These are phyloP conservation scores for Backusella psychrophila DNA, from an alignment of 192 early-diverging fungal genomes.

Conservation along the genomic window DNA sequence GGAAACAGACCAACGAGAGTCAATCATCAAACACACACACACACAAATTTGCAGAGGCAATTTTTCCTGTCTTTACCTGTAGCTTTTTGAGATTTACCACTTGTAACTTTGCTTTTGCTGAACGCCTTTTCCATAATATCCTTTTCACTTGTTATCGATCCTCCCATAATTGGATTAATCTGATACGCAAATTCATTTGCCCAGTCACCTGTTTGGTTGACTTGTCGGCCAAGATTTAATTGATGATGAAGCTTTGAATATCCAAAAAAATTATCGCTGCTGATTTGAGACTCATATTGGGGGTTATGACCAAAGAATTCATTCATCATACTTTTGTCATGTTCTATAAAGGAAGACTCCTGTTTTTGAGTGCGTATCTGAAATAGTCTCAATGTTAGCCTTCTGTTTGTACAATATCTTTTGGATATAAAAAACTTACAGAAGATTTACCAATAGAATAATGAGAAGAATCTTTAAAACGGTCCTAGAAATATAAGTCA, in stretches of 20 bases:
- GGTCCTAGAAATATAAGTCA: conserved; percentile 19
- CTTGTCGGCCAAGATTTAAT: conserved; percentile 15
- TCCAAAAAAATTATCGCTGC: conserved; percentile 12
- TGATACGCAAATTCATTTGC: conserved; percentile 34
- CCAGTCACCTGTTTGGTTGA: conserved; percentile 24
- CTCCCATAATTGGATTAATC: conserved; percentile 35
- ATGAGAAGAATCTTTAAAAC: conserved; percentile 11
- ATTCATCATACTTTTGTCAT: conserved; percentile 23
- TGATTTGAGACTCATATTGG: neutral
- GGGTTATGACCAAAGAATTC: conserved; percentile 33
- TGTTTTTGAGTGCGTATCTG: conserved; percentile 23
- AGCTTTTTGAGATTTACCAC: neutral
- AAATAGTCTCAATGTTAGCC: neutral
- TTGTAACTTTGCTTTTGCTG: conserved; percentile 18
- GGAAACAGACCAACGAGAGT: neutral
- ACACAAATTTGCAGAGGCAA: neutral
- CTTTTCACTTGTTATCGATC: conserved; percentile 41
- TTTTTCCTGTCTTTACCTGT: conserved; percentile 11
- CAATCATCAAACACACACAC: neutral
- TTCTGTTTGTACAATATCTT: neutral
- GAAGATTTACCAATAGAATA: neutral
- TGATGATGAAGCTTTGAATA: conserved; percentile 27
- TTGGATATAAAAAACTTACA: neutral
- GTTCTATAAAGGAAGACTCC: neutral
- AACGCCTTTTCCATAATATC: conserved; percentile 44